Evolutionary conservation across 2,329 filamentous ascomycete species (phyloP).

Genomic region (Colletotrichum tabaci): DNA sequence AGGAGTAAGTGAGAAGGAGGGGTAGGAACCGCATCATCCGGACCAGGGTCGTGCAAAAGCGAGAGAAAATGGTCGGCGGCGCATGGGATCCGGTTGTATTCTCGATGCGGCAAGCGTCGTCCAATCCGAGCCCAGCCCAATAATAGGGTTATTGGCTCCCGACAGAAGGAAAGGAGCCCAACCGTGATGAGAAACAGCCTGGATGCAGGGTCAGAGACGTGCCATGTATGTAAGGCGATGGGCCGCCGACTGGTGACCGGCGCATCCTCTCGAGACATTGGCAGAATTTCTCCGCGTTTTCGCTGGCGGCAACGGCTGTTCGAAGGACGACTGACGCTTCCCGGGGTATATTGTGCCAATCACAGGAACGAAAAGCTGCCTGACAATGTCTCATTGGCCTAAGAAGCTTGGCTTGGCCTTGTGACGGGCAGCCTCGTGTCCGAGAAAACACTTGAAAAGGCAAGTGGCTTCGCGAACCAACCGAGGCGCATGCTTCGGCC

Average conservation of each 20-base stretch:
- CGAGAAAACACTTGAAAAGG: conserved; percentile 11
- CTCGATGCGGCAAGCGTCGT: conserved; percentile 23
- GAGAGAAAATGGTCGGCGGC: conserved; percentile 19
- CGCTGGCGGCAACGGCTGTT: conserved; percentile 3
- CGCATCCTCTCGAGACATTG: conserved; percentile 27
- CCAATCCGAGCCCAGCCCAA: conserved; percentile 42
- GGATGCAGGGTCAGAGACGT: conserved; percentile 42
- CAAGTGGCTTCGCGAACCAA: conserved; percentile 25
- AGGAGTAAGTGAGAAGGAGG: conserved; percentile 15
- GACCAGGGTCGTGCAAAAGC: conserved; percentile 21
- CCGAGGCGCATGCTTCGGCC: conserved; percentile 36
- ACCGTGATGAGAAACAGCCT: conserved; percentile 21
- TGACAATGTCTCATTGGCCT: conserved; percentile 15
- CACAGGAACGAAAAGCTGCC: conserved; percentile 18
- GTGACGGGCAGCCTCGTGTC: conserved; percentile 39
- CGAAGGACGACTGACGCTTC: conserved; percentile 18
- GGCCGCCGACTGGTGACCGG: conserved; percentile 39
- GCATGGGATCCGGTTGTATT: conserved; percentile 18
- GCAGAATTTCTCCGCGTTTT: conserved; percentile 39
- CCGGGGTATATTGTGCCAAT: conserved; percentile 27
- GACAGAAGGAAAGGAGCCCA: conserved; percentile 33
- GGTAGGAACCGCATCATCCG: conserved; percentile 31
- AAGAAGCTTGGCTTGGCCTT: conserved; percentile 18
- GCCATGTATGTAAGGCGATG: conserved; percentile 34
- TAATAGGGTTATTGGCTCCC: conserved; percentile 41